These are phyloP conservation scores for Tubosaeta sp. DNA, from an alignment of 768 basidiomycete genomes.

Conservation along the genomic window DNA sequence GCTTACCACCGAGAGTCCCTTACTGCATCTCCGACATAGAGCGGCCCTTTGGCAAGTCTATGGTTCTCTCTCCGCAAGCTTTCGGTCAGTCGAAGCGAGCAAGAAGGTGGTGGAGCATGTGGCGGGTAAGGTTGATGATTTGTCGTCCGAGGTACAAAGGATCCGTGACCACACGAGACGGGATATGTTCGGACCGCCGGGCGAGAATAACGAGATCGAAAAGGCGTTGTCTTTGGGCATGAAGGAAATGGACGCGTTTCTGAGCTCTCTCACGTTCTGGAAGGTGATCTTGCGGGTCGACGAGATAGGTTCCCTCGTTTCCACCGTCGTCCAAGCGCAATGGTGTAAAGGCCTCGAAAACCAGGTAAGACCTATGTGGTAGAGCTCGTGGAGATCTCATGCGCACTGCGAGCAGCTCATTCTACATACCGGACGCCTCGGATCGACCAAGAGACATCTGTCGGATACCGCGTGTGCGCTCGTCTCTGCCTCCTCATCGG, in stretches of 20 bases:
- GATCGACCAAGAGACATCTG: constrained; percentile 42
- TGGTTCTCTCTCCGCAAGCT: constrained; percentile 38
- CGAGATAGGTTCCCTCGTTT: constrained; percentile 35
- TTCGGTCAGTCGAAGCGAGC: constrained; percentile 26
- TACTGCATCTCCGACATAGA: constrained; percentile 30
- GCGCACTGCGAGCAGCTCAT: constrained; percentile 44
- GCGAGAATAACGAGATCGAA: constrained; percentile 18
- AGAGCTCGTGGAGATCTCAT: neutral
- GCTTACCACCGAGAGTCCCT: constrained; percentile 4
- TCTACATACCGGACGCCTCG: constrained; percentile 58
- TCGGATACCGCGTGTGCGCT: constrained; percentile 39
- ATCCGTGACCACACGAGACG: constrained; percentile 32
- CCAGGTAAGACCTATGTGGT: constrained; percentile 34
- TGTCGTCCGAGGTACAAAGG: constrained; percentile 39
- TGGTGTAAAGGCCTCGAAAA: constrained; percentile 48
- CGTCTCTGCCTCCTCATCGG: constrained; percentile 30
- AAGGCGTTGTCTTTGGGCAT: constrained; percentile 26
- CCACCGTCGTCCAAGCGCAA: constrained; percentile 26
- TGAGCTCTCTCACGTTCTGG: constrained; percentile 38
- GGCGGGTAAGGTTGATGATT: constrained; percentile 30
- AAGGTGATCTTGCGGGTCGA: constrained; percentile 38
- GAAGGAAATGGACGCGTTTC: constrained; percentile 27
- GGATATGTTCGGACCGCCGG: constrained; percentile 37
- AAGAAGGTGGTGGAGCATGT: constrained; percentile 35
- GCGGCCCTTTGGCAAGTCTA: constrained; percentile 38